These are phyloP conservation scores for Oenanthe sinensis DNA, from an alignment of 129 eudicot species.

Conservation along the genomic window DNA sequence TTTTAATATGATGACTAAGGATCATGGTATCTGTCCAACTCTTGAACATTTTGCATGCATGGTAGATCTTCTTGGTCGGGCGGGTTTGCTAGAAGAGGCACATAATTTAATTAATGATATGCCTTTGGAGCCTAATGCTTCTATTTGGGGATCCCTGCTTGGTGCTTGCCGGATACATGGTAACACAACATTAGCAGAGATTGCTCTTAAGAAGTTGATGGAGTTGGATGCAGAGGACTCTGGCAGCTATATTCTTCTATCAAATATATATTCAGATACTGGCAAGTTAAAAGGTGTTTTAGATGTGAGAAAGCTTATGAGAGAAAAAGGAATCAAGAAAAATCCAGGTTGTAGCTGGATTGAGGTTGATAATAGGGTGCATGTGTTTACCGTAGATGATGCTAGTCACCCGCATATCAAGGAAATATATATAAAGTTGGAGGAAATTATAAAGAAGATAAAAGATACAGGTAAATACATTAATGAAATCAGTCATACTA, in stretches of 20 bases:
- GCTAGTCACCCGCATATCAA: slow-evolving; percentile 41
- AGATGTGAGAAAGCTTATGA: slow-evolving; percentile 36
- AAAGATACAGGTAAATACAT: slow-evolving; percentile 29
- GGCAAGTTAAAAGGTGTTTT: slow-evolving; percentile 35
- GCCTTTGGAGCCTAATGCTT: slow-evolving; percentile 44
- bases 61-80: slow-evolving; percentile 49
- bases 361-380: slow-evolving; percentile 47
- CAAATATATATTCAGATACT: slow-evolving; percentile 38
- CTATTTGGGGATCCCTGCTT: slow-evolving; percentile 50
- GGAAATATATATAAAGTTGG: slow-evolving; percentile 24
- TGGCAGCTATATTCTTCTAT: slow-evolving; percentile 41
- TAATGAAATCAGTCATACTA: slow-evolving; percentile 14
- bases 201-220: slow-evolving; percentile 31
- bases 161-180: slow-evolving; percentile 49
- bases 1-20: slow-evolving; percentile 29
- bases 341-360: slow-evolving; percentile 58
- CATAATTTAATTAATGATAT: slow-evolving; percentile 30
- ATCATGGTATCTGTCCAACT: slow-evolving; percentile 24
- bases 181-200: slow-evolving; percentile 35
- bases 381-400: slow-evolving; percentile 48
- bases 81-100: slow-evolving; percentile 44
- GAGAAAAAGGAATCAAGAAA: slow-evolving; percentile 40
- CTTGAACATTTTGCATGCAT: slow-evolving; percentile 48
- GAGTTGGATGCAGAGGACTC: slow-evolving; percentile 38
- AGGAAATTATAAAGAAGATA: slow-evolving; percentile 26